Conservation (phyloP, 305 asterid species). For the Fraxinus floribunda region DNA sequence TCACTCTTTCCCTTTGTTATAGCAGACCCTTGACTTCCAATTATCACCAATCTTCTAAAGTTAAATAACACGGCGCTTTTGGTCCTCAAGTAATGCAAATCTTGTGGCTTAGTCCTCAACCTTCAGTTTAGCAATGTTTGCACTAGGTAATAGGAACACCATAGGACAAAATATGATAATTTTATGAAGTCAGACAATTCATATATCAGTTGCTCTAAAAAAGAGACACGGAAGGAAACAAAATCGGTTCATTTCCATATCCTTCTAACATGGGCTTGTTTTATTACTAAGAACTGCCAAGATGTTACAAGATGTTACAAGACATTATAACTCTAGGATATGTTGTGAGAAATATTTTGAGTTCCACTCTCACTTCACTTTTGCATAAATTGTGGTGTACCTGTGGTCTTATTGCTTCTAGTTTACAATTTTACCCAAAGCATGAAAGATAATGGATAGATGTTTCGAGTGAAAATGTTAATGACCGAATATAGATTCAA, state of each 20-base stretch:
- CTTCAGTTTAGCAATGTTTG: neutral
- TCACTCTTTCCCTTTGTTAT: neutral
- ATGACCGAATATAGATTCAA: neutral
- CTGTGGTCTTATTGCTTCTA: neutral
- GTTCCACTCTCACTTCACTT: constrained; percentile 12
- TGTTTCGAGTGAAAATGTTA: constrained; percentile 6
- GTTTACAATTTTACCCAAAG: constrained; percentile 1
- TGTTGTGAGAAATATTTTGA: neutral
- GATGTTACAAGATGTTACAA: neutral
- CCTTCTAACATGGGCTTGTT: constrained; percentile 8
- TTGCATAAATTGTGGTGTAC: neutral
- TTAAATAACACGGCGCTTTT: neutral
- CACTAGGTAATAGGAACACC: neutral
- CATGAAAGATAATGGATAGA: neutral
- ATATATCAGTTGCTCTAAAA: neutral
- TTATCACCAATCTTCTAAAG: neutral
- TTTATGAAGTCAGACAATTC: neutral
- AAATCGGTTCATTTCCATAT: neutral
- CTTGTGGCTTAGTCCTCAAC: neutral
- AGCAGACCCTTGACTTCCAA: neutral
- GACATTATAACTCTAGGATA: neutral
- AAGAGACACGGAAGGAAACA: neutral
- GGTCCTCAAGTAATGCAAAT: neutral
- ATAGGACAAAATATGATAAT: neutral
- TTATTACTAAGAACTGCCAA: neutral